Base-by-base conservation (phyloP, 2,329 filamentous ascomycete genomes). In the Trichophyton mentagrophytes region DNA sequence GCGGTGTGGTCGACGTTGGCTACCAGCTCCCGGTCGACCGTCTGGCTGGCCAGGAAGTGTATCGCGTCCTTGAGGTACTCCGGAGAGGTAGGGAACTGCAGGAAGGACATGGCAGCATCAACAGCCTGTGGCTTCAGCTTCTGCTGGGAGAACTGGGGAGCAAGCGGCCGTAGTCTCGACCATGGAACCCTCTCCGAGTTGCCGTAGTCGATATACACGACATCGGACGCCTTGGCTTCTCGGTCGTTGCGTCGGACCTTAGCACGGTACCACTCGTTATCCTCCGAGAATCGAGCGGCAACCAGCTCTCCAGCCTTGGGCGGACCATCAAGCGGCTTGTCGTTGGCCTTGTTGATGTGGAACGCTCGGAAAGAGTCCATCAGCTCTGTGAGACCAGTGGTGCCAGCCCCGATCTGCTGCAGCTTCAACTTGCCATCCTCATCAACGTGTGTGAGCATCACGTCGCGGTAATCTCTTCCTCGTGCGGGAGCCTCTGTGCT, bases 171-270 rank as follows among this genome's bases (percentile, higher is more conserved):
- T 49, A 99, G 84, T 66, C 83, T 82, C 25, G 85, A 82, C 90
- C 92, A 99, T 0, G 91, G 83, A 61, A 95, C 80, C 70, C 85
- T 87, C 76, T 99, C 93, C 60, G 84, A 87, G 80, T 99, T 99
- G 68, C 93, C 93, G 74, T 95, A 99, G 78, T 99, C 93, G 64
- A 99, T 84, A 76, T 96, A 99, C 53, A 95, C 78, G 27, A 99
- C 87, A 74, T 99, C 93, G 25, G 90, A 87, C 67, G 88, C 85
- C 81, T 93, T 90, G 69, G 86, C 86, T 7, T 91, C 82, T 64
- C 93, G 90, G 77, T 99, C 93, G 74, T 97, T 96, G 71, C 91
- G 85, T 64, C 91, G 87, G 64, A 99, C 85, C 64, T 86, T 87
- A 36, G 89, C 93, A 64, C 93, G 89, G 78, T 99, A 99, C 92